Percentiles rank a stretch among this genome's conserved stretches.
Conservation (phyloP, 2,329 filamentous ascomycete genomes). For the Fusarium chaquense region DNA sequence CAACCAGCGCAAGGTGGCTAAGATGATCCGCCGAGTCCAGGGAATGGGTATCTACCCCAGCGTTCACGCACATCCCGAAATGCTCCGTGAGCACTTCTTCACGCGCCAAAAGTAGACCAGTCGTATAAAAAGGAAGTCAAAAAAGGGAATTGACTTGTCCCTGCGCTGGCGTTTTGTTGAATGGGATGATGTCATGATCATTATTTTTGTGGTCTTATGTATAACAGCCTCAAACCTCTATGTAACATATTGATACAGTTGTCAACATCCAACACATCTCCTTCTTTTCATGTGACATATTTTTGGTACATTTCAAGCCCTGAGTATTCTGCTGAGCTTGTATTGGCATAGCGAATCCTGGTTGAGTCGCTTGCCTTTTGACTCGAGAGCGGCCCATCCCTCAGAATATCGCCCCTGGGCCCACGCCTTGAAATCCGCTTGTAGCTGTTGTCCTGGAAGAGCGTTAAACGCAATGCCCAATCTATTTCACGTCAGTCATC, state of each 20-base stretch:
- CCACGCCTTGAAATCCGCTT: conserved; percentile 80
- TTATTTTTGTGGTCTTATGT: conserved; percentile 49
- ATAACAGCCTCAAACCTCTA: conserved; percentile 52
- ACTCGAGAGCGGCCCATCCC: conserved; percentile 75
- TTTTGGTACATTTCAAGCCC: conserved; percentile 58
- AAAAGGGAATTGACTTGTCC: conserved; percentile 7
- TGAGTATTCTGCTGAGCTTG: conserved; percentile 62
- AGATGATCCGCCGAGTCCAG: conserved; percentile 88
- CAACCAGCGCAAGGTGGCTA: conserved; percentile 94
- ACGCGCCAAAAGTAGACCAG: conserved; percentile 31
- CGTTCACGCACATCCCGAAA: conserved; percentile 88
- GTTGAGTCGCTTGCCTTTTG: conserved; percentile 61
- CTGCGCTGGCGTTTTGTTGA: conserved; percentile 28
- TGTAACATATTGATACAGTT: conserved; percentile 53
- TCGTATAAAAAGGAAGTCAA: not conserved
- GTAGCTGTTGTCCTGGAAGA: conserved; percentile 72
- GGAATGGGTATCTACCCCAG: conserved; percentile 93
- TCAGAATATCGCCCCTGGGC: conserved; percentile 74
- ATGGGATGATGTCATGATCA: conserved; percentile 44
- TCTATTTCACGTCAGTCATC: conserved; percentile 57
- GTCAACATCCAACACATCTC: conserved; percentile 44
- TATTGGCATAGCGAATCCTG: conserved; percentile 61
- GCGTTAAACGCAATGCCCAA: conserved; percentile 83
- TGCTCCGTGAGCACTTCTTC: conserved; percentile 66
- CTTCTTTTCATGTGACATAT: conserved; percentile 31